phyloP scores from a whole-genome alignment of 306 rosid species.

The Cotoneaster glaucophyllus region DNA sequence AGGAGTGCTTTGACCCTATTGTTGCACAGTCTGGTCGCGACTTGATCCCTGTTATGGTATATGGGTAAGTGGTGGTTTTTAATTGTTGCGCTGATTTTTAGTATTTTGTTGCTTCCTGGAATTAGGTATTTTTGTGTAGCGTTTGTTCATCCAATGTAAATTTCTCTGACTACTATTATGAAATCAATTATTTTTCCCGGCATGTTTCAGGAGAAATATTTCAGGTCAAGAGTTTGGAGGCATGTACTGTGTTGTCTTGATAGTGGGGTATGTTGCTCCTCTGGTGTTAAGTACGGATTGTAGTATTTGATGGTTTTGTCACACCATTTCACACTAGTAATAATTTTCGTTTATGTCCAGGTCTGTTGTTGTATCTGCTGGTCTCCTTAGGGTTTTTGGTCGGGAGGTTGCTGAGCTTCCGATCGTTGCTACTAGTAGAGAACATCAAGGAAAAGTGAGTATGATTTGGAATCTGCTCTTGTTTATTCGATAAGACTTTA shows the following conservation, averaged over 20 bases:
- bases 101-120: not conserved
- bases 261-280: slow-evolving; percentile 59
- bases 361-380: slow-evolving; percentile 92
- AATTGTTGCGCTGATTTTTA: not conserved
- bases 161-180: not conserved
- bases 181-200: not conserved
- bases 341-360: slow-evolving; percentile 31
- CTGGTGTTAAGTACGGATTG: not conserved
- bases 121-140: not conserved
- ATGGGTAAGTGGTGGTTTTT: slow-evolving; percentile 56
- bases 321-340: not conserved
- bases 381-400: slow-evolving; percentile 92
- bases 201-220: slow-evolving; percentile 84
- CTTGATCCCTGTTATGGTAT: slow-evolving; percentile 97
- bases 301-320: not conserved
- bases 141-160: not conserved
- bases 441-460: slow-evolving; percentile 87
- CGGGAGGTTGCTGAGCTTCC: slow-evolving; percentile 94
- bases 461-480: not conserved
- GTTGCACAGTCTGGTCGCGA: slow-evolving; percentile 96
- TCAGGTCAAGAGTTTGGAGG: slow-evolving; percentile 99
- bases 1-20: slow-evolving; percentile 99
- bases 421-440: slow-evolving; percentile 93
- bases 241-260: slow-evolving; percentile 94
- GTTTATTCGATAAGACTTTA: not conserved